Evolutionary conservation across 2,329 filamentous ascomycete genomes (phyloP), one percentile per base, ranked within the genome.

Genomic region (Colletotrichum siamense): DNA sequence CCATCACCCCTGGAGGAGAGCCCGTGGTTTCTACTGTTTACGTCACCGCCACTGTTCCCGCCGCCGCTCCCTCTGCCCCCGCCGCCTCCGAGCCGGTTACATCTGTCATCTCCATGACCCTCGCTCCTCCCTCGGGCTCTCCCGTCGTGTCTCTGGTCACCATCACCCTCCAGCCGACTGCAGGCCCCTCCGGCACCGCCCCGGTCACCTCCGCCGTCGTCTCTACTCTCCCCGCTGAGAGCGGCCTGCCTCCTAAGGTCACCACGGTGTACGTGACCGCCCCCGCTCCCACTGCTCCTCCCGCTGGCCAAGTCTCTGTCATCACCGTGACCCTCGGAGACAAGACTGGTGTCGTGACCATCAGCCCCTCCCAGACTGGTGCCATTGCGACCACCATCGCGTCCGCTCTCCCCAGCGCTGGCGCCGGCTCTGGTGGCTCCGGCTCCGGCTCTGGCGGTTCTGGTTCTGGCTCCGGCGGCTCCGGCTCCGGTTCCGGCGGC

Each of bases 51-150:
- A 24, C 22, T 34, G 63, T 28, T 24, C 34, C 63, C 36, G 32
- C 62, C 24, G 57, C 59, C 26, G 66, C 71, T 7, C 62, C 73
- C 3, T 39, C 67, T 24, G 67, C 61, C 22, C 49, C 22, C 22
- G 49, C 57, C n/a, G 28, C 70, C 26, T 22, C 65, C 24, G 68
- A 75, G 63, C 76, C 76, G 16, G 52, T 73, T 49, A 77, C 75
- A 24, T 78, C 77, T 30, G 69, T 78, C 28, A 63, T 78, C 15
- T 77, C 75, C 10, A 74, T 78, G 70, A 78, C 75, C 9, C 34
- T 78, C 32, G 30, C 69, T 6, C 67, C 77, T 5, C 52, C 69
- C 39, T 52, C 49, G n/a, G 71, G 67, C 52, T 44, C 72, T 26
- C 77, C 74, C 22, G 62, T 55, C 16, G 24, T 77, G 63, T 68